These are phyloP conservation scores for Diversispora eburnea DNA, from an alignment of 192 early-diverging fungal species.

Conservation along the genomic window DNA sequence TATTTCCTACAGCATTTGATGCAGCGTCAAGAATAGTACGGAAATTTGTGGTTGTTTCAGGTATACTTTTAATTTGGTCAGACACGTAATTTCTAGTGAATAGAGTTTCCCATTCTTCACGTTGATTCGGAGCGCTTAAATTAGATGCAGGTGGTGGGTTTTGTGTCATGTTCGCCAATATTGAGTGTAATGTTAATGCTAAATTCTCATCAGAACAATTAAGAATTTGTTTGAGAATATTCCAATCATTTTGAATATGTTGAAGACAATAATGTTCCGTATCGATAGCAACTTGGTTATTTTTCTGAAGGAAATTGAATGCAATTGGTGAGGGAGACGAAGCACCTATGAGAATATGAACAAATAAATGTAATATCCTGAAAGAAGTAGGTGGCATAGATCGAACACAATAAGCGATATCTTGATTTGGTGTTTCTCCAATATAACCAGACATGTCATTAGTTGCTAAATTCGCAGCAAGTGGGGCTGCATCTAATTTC, in stretches of 20 bases:
- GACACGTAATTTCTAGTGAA: not conserved
- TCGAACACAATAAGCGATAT: not conserved
- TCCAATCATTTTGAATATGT: conserved; percentile 26
- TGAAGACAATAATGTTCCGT: not conserved
- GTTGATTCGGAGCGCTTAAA: not conserved
- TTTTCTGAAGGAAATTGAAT: not conserved
- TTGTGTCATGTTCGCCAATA: not conserved
- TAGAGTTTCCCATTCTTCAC: conserved; percentile 18
- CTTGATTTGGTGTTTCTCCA: not conserved
- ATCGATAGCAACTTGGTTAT: not conserved
- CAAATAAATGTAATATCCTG: conserved; percentile 25
- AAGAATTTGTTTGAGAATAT: conserved; percentile 1
- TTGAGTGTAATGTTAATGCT: conserved; percentile 13
- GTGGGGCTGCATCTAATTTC: not conserved
- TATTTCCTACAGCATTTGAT: not conserved
- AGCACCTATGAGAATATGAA: conserved; percentile 12
- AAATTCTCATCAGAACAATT: conserved; percentile 11
- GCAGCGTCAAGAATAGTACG: not conserved
- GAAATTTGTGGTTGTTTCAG: not conserved
- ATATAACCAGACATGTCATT: conserved; percentile 22
- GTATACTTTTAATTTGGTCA: not conserved
- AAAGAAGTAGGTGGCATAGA: conserved; percentile 1
- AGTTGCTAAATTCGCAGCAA: not conserved
- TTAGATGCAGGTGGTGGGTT: not conserved
- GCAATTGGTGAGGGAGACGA: not conserved